These are phyloP conservation scores for Quercus wislizeni DNA, from an alignment of 306 rosid genomes.

Conservation along the genomic window DNA sequence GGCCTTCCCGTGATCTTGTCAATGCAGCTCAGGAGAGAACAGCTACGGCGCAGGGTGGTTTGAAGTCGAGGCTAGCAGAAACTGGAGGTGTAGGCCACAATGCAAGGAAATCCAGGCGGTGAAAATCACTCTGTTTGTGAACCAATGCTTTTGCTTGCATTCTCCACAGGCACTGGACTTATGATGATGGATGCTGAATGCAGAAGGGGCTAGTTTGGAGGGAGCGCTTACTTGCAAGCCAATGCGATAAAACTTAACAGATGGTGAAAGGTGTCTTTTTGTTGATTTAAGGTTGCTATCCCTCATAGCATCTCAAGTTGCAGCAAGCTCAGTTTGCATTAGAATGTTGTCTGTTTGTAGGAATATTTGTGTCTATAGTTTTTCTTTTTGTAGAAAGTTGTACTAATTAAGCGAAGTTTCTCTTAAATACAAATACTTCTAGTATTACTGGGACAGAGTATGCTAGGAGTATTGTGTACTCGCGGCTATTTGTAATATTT, in stretches of 20 bases:
- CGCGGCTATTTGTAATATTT: not conserved
- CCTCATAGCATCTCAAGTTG: slow-evolving; percentile 31
- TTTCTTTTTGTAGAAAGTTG: slow-evolving; percentile 22
- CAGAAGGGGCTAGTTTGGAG: slow-evolving; percentile 5
- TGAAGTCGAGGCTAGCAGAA: slow-evolving; percentile 75
- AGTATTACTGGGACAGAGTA: not conserved
- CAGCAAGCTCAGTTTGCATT: slow-evolving; percentile 30
- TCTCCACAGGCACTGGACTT: not conserved
- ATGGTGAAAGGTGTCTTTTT: not conserved
- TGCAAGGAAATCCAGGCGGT: slow-evolving; percentile 64
- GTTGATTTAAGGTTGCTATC: not conserved
- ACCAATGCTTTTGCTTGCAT: slow-evolving; percentile 11
- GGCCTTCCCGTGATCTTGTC: slow-evolving; percentile 60
- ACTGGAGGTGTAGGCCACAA: slow-evolving; percentile 52
- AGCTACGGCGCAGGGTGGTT: slow-evolving; percentile 50
- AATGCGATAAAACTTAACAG: slow-evolving; percentile 2
- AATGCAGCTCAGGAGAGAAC: slow-evolving; percentile 55
- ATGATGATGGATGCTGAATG: not conserved
- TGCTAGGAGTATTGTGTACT: not conserved
- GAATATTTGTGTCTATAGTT: slow-evolving; percentile 28
- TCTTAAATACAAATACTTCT: slow-evolving; percentile 28
- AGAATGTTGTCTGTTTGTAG: slow-evolving; percentile 2
- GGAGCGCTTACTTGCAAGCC: slow-evolving; percentile 6
- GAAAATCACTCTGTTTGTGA: slow-evolving; percentile 16
- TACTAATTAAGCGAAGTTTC: slow-evolving; percentile 23